Percentiles rank a stretch among this genome's conserved stretches.
These are phyloP conservation scores for Pseudopyrenochaeta lycopersici DNA, from an alignment of 2,329 filamentous ascomycete species.

Conservation along the genomic window DNA sequence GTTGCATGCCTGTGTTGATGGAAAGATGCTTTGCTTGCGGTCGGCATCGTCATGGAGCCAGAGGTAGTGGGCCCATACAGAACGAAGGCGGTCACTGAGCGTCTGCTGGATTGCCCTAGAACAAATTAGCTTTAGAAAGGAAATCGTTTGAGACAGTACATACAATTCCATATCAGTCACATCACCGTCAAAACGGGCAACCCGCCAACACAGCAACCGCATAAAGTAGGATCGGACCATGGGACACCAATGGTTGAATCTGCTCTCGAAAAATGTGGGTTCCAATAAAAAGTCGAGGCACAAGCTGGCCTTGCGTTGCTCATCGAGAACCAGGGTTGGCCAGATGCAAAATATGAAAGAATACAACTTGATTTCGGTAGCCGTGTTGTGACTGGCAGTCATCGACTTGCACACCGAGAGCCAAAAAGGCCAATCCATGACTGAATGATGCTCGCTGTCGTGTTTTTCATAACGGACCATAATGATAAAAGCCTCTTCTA, in stretches of 20 bases:
- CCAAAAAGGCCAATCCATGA: slow-evolving; percentile 87
- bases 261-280: slow-evolving; percentile 77
- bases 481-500: slow-evolving; percentile 81
- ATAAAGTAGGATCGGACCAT: slow-evolving; percentile 96
- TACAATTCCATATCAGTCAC: slow-evolving; percentile 72
- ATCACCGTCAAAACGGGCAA: slow-evolving; percentile 78
- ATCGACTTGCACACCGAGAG: slow-evolving; percentile 80
- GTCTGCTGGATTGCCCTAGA: slow-evolving; percentile 73
- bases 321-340: slow-evolving; percentile 73
- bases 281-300: slow-evolving; percentile 80
- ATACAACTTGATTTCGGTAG: slow-evolving; percentile 86
- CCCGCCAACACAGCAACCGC: slow-evolving; percentile 87
- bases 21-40: slow-evolving; percentile 62
- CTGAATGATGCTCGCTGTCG: slow-evolving; percentile 52
- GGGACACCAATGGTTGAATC: slow-evolving; percentile 94
- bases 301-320: slow-evolving; percentile 72
- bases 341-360: slow-evolving; percentile 84
- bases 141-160: no score
- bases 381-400: slow-evolving; percentile 83
- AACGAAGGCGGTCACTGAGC: slow-evolving; percentile 73
- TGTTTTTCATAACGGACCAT: slow-evolving; percentile 68
- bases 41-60: slow-evolving; percentile 76
- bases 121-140: no score
- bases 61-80: slow-evolving; percentile 81
- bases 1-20: slow-evolving; percentile 82